These are phyloP conservation scores for Solioccasus polychromus DNA, from an alignment of 768 basidiomycete species.

Conservation along the genomic window DNA sequence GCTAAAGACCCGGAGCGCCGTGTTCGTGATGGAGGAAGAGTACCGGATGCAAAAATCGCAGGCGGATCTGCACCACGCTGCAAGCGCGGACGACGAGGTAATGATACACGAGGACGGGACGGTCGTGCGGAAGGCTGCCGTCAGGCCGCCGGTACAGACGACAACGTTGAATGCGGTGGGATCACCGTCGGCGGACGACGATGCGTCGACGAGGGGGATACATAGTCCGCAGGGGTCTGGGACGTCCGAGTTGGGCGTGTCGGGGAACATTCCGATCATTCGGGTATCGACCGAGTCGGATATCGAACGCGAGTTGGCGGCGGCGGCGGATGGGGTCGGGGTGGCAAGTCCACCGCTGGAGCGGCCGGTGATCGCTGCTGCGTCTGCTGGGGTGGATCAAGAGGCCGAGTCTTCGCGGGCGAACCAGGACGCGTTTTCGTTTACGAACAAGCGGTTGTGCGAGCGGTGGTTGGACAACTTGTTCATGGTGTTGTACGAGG, in stretches of 20 bases:
- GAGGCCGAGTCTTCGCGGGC: constrained; percentile 24
- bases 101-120: constrained; percentile 69
- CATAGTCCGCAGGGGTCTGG: constrained; percentile 29
- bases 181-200: constrained; percentile 45
- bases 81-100: constrained; percentile 21
- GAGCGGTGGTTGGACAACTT: constrained; percentile 97
- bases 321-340: constrained; percentile 26
- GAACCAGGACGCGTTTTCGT: constrained; percentile 71
- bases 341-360: background rate
- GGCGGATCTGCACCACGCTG: constrained; percentile 52
- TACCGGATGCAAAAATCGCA: constrained; percentile 95
- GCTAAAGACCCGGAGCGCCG: constrained; percentile 86
- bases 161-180: constrained; percentile 1
- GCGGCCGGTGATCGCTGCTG: constrained; percentile 41
- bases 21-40: constrained; percentile 99
- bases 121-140: constrained; percentile 28
- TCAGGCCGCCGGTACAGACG: too few species aligned
- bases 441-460: constrained; percentile 94
- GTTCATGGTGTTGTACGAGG: constrained; percentile 98
- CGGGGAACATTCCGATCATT: constrained; percentile 59
- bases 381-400: constrained; percentile 27
- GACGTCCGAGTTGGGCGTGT: constrained; percentile 20
- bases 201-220: constrained; percentile 69
- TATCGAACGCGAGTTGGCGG: constrained; percentile 41
- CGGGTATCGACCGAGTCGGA: constrained; percentile 73